Evolutionary conservation across 768 basidiomycete genomes (phyloP).

Genomic region (Naematelia encephala): DNA sequence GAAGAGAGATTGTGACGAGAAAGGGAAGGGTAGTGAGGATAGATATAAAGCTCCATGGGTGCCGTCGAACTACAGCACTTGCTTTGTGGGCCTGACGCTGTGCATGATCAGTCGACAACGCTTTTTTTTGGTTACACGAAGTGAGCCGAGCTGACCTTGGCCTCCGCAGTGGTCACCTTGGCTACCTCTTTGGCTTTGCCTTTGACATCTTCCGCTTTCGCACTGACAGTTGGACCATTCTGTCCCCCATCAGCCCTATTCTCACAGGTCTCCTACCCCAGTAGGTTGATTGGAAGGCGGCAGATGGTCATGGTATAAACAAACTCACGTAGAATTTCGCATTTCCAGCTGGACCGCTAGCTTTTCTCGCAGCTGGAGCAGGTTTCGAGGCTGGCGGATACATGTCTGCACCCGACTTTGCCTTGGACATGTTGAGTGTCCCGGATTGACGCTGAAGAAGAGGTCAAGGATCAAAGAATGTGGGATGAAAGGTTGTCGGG

Average conservation of each 20-base stretch:
- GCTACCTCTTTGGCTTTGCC: constrained; percentile 26
- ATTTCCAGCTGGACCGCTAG: neutral
- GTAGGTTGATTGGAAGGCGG: too few species aligned
- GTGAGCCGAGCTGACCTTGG: constrained; percentile 28
- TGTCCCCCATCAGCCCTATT: constrained; percentile 8
- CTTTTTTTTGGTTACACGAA: neutral
- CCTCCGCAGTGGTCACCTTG: constrained; percentile 15
- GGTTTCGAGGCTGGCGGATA: neutral
- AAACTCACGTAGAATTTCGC: constrained; percentile 39
- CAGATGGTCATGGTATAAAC: too few species aligned
- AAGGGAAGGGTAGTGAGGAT: constrained; percentile 40
- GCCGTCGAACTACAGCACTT: constrained; percentile 24
- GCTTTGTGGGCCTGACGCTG: constrained; percentile 27
- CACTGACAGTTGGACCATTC: constrained; percentile 38
- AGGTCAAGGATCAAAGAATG: neutral
- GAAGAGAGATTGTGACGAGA: constrained; percentile 32
- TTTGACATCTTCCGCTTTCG: constrained; percentile 18
- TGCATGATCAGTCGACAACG: neutral
- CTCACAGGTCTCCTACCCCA: too few species aligned
- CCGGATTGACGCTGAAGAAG: too few species aligned
- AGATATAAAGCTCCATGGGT: constrained; percentile 37
- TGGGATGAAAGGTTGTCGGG: neutral
- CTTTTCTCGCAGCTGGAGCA: neutral
- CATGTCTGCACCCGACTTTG: neutral
- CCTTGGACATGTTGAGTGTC: neutral